A percentile compares a stretch with the other conserved stretches of the same genome.
phyloP scores from a whole-genome alignment of 2,329 filamentous ascomycete genomes.

The Rhynchosporium agropyri region DNA sequence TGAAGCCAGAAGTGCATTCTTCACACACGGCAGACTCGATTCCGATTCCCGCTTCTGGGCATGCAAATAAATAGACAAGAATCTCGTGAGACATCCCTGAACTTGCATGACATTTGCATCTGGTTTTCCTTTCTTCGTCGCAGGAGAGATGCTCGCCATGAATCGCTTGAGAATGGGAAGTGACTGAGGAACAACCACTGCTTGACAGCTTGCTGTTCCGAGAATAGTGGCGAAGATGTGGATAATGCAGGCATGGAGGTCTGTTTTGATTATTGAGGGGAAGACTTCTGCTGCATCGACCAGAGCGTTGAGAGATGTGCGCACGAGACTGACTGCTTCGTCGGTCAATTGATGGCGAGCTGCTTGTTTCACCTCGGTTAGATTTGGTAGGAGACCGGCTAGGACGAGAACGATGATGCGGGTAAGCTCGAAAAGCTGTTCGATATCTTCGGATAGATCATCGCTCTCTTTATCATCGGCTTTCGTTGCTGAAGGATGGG shows the following conservation, averaged over 20 bases:
- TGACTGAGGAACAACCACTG: conserved; percentile 84
- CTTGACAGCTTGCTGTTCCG: conserved; percentile 83
- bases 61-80: conserved; percentile 76
- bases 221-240: conserved; percentile 96
- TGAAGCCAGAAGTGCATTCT: conserved; percentile 85
- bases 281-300: conserved; percentile 96
- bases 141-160: conserved; percentile 69
- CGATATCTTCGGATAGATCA: conserved; percentile 92
- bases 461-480: conserved; percentile 67
- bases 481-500: conserved; percentile 84
- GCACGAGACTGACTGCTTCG: conserved; percentile 80
- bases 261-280: conserved; percentile 92
- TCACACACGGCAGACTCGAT: conserved; percentile 82
- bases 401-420: conserved; percentile 94
- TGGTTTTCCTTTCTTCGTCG: conserved; percentile 47
- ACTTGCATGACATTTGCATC: conserved; percentile 56
- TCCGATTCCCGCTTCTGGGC: conserved; percentile 75
- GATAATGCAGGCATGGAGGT: conserved; percentile 93
- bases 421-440: conserved; percentile 95
- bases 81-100: conserved; percentile 78
- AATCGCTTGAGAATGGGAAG: conserved; percentile 92
- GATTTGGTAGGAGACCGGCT: conserved; percentile 81
- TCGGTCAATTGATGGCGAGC: conserved; percentile 79
- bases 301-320: conserved; percentile 79
- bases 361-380: conserved; percentile 65